A percentile compares a stretch with the other conserved stretches of the same genome.
These are phyloP conservation scores for Asterophora lycoperdoides DNA, from an alignment of 768 basidiomycete species.

Conservation along the genomic window DNA sequence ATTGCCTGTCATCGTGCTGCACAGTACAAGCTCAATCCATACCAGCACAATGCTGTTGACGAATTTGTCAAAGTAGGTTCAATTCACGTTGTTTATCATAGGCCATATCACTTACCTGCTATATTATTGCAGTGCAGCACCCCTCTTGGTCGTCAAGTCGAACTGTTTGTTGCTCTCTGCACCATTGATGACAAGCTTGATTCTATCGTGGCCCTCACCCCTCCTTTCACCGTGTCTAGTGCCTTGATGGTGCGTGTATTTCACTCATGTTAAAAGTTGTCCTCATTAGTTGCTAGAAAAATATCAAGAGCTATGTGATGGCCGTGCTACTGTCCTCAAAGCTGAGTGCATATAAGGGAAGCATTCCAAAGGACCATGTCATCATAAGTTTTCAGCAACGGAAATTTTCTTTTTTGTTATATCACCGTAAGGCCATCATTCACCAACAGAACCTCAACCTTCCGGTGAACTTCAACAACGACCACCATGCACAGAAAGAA, in stretches of 20 bases:
- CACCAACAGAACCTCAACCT: constrained; percentile 15
- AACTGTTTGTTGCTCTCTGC: neutral
- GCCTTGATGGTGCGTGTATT: constrained; percentile 7
- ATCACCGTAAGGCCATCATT: no score
- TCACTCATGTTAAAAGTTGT: neutral
- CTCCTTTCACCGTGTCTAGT: constrained; percentile 3
- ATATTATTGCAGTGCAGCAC: constrained; percentile 2
- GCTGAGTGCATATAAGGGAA: constrained; percentile 24
- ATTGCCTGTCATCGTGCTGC: neutral
- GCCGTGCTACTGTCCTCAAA: constrained; percentile 18
- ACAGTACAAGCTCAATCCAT: constrained; percentile 5
- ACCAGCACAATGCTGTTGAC: constrained; percentile 6
- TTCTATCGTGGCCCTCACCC: constrained; percentile 2
- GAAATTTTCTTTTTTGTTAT: no score
- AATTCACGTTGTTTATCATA: neutral
- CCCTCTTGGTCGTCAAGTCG: neutral
- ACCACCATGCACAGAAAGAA: constrained; percentile 14
- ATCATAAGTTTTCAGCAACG: no score
- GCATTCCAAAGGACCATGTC: constrained; percentile 15
- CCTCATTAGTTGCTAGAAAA: constrained; percentile 10
- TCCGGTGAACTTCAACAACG: constrained; percentile 16
- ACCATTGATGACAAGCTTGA: constrained; percentile 9
- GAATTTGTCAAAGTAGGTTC: constrained; percentile 1
- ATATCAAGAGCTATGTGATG: constrained; percentile 17
- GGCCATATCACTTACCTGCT: neutral